Evolutionary conservation across 345 rosid species (phyloP).

Genomic region (Brassica cretica): DNA sequence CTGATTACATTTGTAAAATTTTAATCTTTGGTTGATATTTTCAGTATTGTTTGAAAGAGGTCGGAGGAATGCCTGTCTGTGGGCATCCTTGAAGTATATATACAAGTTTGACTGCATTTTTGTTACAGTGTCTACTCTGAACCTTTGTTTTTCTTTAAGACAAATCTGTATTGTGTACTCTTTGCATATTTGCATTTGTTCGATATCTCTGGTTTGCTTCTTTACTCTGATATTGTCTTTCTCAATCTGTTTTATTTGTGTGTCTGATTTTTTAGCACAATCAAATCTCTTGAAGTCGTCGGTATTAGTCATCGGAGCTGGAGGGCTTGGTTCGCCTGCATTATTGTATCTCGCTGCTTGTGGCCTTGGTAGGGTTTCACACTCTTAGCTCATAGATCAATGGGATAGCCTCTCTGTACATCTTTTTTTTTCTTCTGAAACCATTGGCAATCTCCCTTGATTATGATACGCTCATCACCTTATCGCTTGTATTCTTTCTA

Average conservation of each 20-base stretch:
- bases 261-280: not conserved
- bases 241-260: not conserved
- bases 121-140: not conserved
- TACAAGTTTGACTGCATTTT: not conserved
- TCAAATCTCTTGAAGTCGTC: not conserved
- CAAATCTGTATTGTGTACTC: not conserved
- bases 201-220: not conserved
- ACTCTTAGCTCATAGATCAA: not conserved
- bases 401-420: no score
- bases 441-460: no score
- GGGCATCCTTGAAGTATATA: not conserved
- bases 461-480: not conserved
- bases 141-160: not conserved
- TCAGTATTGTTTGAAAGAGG: not conserved
- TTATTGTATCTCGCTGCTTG: not conserved
- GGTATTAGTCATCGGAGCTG: not conserved
- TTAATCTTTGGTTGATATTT: not conserved
- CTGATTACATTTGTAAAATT: not conserved
- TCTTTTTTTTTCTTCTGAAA: no score
- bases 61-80: not conserved
- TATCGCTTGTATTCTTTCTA: constrained; percentile 31
- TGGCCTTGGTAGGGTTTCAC: not conserved
- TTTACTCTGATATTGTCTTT: not conserved
- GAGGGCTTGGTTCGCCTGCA: not conserved
- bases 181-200: not conserved